phyloP scores from a whole-genome alignment of 148 eudicot genomes.

The Persicaria maculosa region DNA sequence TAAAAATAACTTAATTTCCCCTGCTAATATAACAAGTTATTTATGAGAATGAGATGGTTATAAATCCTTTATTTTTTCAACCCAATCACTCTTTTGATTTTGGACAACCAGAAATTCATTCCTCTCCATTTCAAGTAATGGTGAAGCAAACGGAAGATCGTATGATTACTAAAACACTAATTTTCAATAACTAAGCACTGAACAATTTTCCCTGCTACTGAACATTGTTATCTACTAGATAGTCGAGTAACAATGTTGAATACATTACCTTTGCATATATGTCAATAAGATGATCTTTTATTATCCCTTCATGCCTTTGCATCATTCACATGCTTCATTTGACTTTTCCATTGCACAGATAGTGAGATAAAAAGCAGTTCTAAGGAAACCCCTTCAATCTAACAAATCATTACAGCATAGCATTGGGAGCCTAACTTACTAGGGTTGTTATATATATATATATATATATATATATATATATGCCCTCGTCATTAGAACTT shows the following conservation, averaged over 20 bases:
- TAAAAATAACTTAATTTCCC: not conserved
- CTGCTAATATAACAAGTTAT: not conserved
- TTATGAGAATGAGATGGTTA: not conserved
- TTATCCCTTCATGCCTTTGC: not conserved
- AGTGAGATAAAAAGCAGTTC: not conserved
- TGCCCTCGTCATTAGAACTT: not conserved
- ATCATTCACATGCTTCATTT: not conserved
- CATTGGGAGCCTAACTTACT: not conserved
- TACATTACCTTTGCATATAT: not conserved
- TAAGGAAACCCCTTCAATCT: not conserved
- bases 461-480: not conserved
- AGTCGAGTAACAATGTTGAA: not conserved
- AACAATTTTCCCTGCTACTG: not conserved
- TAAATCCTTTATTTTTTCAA: too few species aligned
- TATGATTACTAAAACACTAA: not conserved
- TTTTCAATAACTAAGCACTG: not conserved
- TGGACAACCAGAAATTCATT: not conserved
- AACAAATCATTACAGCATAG: not conserved
- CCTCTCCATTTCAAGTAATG: not conserved
- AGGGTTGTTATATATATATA: too few species aligned
- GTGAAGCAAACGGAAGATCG: not conserved
- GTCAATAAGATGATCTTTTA: not conserved
- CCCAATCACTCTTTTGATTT: not conserved
- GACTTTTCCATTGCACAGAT: not conserved
- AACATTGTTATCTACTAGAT: not conserved